phyloP scores from a whole-genome alignment of 2,329 filamentous ascomycete species.

The Aspergillus amoenus region DNA sequence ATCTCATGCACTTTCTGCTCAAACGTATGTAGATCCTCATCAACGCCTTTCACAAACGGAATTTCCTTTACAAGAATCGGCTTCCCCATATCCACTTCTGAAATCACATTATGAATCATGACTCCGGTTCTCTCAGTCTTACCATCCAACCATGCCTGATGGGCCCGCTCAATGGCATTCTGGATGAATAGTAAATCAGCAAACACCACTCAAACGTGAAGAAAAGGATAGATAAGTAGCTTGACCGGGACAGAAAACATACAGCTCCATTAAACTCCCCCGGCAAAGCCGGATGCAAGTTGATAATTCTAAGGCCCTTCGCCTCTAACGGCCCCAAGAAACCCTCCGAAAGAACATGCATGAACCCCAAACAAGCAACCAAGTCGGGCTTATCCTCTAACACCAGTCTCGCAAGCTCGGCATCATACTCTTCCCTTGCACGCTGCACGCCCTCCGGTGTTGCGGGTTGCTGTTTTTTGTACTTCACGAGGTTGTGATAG shows the following conservation, averaged over 20 bases:
- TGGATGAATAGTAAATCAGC: conserved; percentile 15
- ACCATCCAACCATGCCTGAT: conserved; percentile 68
- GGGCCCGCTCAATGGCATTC: conserved; percentile 75
- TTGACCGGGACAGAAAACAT: conserved; percentile 19
- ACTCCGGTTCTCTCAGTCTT: conserved; percentile 71
- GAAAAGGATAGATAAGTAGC: background rate
- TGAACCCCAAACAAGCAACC: conserved; percentile 81
- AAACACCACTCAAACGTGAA: background rate
- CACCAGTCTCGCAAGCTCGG: conserved; percentile 68
- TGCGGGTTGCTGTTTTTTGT: conserved; percentile 67
- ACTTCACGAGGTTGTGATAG: conserved; percentile 78
- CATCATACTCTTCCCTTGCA: conserved; percentile 70
- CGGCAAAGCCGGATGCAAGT: conserved; percentile 74
- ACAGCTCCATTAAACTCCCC: conserved; percentile 73
- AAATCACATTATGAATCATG: conserved; percentile 85
- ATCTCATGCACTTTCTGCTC: conserved; percentile 71
- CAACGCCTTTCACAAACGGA: conserved; percentile 57
- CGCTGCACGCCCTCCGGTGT: conserved; percentile 49
- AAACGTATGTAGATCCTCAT: conserved; percentile 64
- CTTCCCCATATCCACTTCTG: conserved; percentile 75
- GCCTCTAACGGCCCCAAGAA: conserved; percentile 69
- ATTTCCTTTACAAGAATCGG: conserved; percentile 72
- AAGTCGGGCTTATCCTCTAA: conserved; percentile 67
- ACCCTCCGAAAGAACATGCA: conserved; percentile 72
- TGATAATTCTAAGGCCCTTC: conserved; percentile 69